phyloP scores from a whole-genome alignment of 345 rosid genomes.

The Microcos paniculata region DNA sequence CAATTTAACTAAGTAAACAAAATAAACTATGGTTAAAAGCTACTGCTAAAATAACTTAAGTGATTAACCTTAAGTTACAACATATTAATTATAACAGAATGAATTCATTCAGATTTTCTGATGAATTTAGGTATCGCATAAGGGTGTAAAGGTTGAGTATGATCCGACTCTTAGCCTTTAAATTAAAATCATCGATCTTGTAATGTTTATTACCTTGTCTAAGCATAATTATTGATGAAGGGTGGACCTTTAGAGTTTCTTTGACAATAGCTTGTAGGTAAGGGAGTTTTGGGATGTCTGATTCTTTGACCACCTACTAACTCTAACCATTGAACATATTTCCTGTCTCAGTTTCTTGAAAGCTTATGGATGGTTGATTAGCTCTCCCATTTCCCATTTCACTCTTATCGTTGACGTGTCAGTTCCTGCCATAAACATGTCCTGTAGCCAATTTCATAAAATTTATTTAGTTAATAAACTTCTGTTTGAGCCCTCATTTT shows the following conservation, averaged over 20 bases:
- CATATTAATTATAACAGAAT: no score
- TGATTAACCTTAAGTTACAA: no score
- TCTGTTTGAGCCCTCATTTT: not conserved
- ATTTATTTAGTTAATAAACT: not conserved
- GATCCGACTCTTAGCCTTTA: constrained; percentile 7
- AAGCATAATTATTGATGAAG: not conserved
- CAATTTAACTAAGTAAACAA: no score
- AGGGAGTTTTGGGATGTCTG: constrained; percentile 14
- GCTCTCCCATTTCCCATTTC: constrained; percentile 6
- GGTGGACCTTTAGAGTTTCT: not conserved
- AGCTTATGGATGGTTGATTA: constrained; percentile 7
- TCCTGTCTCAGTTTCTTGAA: constrained; percentile 14
- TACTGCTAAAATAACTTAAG: no score
- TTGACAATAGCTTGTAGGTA: constrained; percentile 6
- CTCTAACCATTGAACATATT: not conserved
- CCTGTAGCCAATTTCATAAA: not conserved
- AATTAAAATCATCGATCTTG: not conserved
- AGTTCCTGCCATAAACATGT: constrained; percentile 13
- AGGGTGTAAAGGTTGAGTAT: constrained; percentile 5
- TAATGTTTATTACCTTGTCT: not conserved
- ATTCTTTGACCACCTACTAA: constrained; percentile 8
- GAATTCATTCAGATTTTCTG: not conserved
- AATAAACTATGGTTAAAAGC: no score
- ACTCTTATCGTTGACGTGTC: not conserved
- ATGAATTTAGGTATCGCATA: not conserved